Base-by-base conservation (phyloP, 2,329 filamentous ascomycete species). In the Beauveria australis region DNA sequence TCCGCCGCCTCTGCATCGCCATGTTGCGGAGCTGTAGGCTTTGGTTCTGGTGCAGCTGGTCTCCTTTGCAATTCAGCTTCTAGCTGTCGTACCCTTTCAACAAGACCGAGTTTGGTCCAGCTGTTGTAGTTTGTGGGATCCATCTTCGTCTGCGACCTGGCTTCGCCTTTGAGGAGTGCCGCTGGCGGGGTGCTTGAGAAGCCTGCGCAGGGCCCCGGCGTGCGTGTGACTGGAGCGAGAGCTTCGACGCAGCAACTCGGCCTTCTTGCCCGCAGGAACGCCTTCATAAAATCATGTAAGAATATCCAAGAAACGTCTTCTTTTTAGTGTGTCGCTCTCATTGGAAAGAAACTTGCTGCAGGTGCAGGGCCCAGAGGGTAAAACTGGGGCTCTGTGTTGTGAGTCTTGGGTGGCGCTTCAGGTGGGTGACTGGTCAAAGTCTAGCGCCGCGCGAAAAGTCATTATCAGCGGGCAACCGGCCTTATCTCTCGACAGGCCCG, bases 21-120 rank as follows among this genome's bases (percentile, higher is more conserved):
- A 55, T 63, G 49, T 43, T 53, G 53, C n/a, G 41, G 43, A 28
- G 28, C 57, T 53, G 58, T 26, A 9, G 22, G 19, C 12, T 24
- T 24, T 37, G 53, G 44, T 16, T 59, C 37, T 10, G 75, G 59
- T 68, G 74, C 60, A 3, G 54, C 52, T 37, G 62, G 73, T 64
- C 79, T 78, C n/a, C 70, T 74, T 58, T 81, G 79, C 16, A 92
- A 74, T 68, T 90, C 81, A 5, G 78, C 71, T 72, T 95, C 91
- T 7, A 94, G 78, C 56, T 83, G 76, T 18, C 78, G 81, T 51
- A 95, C 85, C 46, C 88, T 82, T 65, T 82, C 76, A 48, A 94
- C 82, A 43, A 94, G 82, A 49, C 83, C 83, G 44, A 85, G 79
- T 64, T 84, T 85, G 59, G 82, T 86, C 89, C 88, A 92, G 64